These are phyloP conservation scores for Obelidium mucronatum DNA, from an alignment of 192 early-diverging fungal genomes.

Conservation along the genomic window DNA sequence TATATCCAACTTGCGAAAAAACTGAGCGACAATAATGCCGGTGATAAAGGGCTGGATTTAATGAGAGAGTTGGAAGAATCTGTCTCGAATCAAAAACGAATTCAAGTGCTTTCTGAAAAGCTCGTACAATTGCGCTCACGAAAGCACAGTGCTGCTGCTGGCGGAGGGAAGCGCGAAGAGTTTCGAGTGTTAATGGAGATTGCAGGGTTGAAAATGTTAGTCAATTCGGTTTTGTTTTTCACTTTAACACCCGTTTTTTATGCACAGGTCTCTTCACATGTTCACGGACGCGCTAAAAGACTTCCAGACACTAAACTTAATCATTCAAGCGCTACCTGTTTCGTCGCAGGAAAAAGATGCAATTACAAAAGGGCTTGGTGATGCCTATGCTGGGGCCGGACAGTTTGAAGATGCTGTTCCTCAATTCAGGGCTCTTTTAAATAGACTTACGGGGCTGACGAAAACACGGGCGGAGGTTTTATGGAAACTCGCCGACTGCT, in stretches of 20 bases:
- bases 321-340: neutral
- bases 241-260: neutral
- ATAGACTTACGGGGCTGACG: conserved; percentile 7
- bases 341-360: neutral
- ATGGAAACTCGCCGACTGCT: conserved; percentile 16
- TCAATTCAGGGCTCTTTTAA: neutral
- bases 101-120: neutral
- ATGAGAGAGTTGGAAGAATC: neutral
- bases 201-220: conserved; percentile 13
- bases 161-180: conserved; percentile 11
- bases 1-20: conserved; percentile 14
- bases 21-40: neutral
- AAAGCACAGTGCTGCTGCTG: too few relatives aligned
- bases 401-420: neutral
- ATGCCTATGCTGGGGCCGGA: neutral
- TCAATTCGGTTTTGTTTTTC: neutral
- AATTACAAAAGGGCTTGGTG: conserved; percentile 11
- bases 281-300: conserved; percentile 10
- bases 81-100: neutral
- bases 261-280: neutral
- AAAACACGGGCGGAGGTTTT: conserved; percentile 17
- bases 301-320: conserved; percentile 12
- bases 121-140: neutral
- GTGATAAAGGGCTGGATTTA: neutral
- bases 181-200: conserved; percentile 12